Base-by-base conservation (phyloP, 1,284 basidiomycete genomes). In the Ceratobasidium sp. region DNA sequence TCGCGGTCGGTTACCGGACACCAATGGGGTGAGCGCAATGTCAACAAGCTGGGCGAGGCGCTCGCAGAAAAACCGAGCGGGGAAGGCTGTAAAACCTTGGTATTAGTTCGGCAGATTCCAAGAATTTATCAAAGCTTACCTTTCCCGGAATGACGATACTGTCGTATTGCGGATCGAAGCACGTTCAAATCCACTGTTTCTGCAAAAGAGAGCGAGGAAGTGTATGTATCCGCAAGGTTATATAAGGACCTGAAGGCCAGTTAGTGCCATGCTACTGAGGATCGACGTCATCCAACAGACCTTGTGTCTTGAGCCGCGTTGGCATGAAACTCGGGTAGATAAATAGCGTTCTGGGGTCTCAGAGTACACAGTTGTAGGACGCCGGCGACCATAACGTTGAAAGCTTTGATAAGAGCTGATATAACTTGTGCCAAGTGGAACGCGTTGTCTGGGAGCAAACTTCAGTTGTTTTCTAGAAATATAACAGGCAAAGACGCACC, bases 141-240 rank as follows among this genome's bases (percentile, higher is more conserved):
- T 60, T 61, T 61, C 12, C 44, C 46, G 6, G 72, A 66, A 44
- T 76, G 72, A 28, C 72, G 72, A 33, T 49, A 61, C 49, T 76
- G 72, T 66, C 72, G 72, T 26, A 76, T 12, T 6, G 72, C 18
- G 20, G 60, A 12, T 20, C 61, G 72, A 12, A 76, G 46, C 4
- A 76, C 72, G n/a, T 76, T 66, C 46, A 76, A 44, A 60, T 76
- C 72, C 15, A 76, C 72, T 12, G 72, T 10, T 44, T 76, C 72
- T 2, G 61, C 28, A 28, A 76, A 76, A 28, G 60, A 39, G 5
- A 76, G 72, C 6, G 72, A 76, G 23, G 61, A 33, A 18, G 49
- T 49, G 46, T 76, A 76, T n/a, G 61, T 23, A 28, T 76, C 72
- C 6, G 72, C 72, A 7, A 76, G 72, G 12, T 64, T 76, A 20